Evolutionary conservation across 2,329 filamentous ascomycete species (phyloP).

Genomic region (Fusarium foetens): DNA sequence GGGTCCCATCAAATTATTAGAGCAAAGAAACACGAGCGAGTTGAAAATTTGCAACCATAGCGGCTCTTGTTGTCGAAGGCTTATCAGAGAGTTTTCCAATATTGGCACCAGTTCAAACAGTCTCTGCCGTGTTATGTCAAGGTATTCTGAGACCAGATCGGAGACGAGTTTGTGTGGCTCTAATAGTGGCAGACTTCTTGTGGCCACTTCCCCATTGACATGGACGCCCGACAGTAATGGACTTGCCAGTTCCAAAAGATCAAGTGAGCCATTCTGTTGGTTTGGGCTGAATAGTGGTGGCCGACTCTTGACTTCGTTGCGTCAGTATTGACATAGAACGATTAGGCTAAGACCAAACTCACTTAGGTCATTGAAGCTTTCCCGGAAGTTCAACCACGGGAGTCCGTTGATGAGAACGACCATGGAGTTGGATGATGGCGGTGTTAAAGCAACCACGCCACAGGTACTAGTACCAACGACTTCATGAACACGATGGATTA

Average conservation of each 20-base stretch:
- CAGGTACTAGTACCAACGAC: fast-evolving
- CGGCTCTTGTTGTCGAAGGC: fast-evolving
- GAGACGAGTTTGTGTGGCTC: fast-evolving
- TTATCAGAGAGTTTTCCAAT: fast-evolving
- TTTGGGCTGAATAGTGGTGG: fast-evolving
- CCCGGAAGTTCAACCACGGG: not conserved
- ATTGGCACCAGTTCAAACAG: not conserved
- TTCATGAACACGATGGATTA: not conserved
- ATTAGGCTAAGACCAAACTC: fast-evolving
- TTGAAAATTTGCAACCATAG: not conserved
- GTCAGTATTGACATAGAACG: fast-evolving
- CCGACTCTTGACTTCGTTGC: not conserved
- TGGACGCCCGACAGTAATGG: fast-evolving
- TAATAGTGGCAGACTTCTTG: fast-evolving
- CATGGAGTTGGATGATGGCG: fast-evolving
- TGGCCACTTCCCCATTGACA: fast-evolving
- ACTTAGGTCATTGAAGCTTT: not conserved
- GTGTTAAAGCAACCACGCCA: not conserved
- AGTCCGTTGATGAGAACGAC: fast-evolving
- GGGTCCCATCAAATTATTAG: fast-evolving
- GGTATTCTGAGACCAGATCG: fast-evolving
- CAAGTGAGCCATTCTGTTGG: fast-evolving
- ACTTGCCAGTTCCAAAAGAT: fast-evolving
- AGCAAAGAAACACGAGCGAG: not conserved
- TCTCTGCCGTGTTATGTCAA: fast-evolving